Evolutionary conservation across 495 filamentous ascomycete genomes (phyloP).

Genomic region (Penicillium cataractarum): DNA sequence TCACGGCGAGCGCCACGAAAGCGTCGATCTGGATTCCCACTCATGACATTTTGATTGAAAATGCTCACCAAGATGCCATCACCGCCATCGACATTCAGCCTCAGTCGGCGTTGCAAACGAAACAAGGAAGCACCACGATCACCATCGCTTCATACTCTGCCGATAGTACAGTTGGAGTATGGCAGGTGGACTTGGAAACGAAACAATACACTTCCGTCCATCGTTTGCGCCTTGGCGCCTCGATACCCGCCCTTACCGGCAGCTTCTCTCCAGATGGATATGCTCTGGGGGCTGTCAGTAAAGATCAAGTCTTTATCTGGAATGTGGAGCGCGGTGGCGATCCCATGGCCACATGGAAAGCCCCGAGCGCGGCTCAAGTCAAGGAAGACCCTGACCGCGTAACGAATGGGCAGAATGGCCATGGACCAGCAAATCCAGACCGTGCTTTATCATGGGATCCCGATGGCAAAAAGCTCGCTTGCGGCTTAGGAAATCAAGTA

Average conservation of each 20-base stretch:
- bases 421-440: constrained; percentile 29
- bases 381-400: constrained; percentile 37
- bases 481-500: constrained; percentile 72
- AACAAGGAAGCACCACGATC: constrained; percentile 31
- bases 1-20: constrained; percentile 40
- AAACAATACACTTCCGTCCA: constrained; percentile 62
- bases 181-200: constrained; percentile 64
- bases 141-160: constrained; percentile 50
- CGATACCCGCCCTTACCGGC: constrained; percentile 60
- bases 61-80: constrained; percentile 49
- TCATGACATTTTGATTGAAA: constrained; percentile 44
- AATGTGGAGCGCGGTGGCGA: constrained; percentile 68
- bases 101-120: constrained; percentile 35
- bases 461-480: constrained; percentile 73
- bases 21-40: constrained; percentile 50
- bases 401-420: constrained; percentile 49
- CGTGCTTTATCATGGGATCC: constrained; percentile 76
- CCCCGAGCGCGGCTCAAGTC: constrained; percentile 30
- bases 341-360: constrained; percentile 66
- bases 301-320: constrained; percentile 69
- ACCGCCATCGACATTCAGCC: constrained; percentile 51
- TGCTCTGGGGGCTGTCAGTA: constrained; percentile 69
- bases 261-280: constrained; percentile 75
- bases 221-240: constrained; percentile 45
- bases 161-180: constrained; percentile 70